Evolutionary conservation across 176 grass and related monocot genomes (phyloP), one percentile per base, ranked within the genome.

Genomic region (Oryza officinalis): DNA sequence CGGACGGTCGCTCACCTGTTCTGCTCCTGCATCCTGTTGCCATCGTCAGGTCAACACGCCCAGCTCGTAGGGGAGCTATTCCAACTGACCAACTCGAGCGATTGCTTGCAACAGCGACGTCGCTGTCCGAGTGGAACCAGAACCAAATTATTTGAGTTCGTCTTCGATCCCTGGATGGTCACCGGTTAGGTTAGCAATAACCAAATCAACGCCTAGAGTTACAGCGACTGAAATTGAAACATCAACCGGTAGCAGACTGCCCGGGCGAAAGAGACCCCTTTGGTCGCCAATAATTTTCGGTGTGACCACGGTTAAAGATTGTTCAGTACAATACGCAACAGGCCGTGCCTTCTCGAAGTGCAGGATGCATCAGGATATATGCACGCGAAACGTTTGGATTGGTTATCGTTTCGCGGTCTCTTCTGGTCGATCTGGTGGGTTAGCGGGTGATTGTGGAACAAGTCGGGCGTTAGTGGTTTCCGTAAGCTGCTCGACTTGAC

Each of bases 401-500:
- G 1, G 63, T 71, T 63, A 44, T 8, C 44, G 23, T 11, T 23
- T 74, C 69, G 13, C 18, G 25, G 50, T 49, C 6, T 57, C 10
- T 40, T 35, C 67, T 67, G 18, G 46, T 63, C 43, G 49, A 47
- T 80, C 80, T 84, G 46, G 69, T 63, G 69, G 65, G 81, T 40
- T 84, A 74, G 87, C 18, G 46, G 81, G 7, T 69, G 75, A 84
- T 69, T 25, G 63, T 67, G 81, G 81, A 67, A 44, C 81, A 79
- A 63, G 63, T 75, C 20, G 69, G 63, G 1, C 4, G 27, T 31
- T 67, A 26, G 81, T 68, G 81, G 76, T 60, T 60, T 18, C 44
- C 83, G 78, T 77, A 69, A 57, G 41, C 71, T 28, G 31, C 61
- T 83, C 28, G 45, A 47, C 61, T 10, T n/a, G 35, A 74, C 67